Base-by-base conservation (phyloP, 805 yeast species). In the Metschnikowia matae region DNA sequence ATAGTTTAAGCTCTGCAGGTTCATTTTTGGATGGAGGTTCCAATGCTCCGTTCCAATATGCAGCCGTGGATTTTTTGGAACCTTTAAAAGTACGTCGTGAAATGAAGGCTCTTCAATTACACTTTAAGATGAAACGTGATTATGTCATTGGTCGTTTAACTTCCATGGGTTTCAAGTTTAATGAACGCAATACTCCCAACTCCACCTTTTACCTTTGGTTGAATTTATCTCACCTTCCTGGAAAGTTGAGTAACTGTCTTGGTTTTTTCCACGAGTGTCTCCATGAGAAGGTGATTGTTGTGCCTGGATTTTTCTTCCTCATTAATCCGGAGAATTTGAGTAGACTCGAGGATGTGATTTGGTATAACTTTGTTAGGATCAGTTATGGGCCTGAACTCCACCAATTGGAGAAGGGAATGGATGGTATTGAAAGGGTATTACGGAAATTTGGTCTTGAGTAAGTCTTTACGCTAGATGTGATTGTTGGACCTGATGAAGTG, bases 231-330 rank as follows among this genome's bases (percentile, higher is more conserved):
- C 81, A 77, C 54, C 70, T 81, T 39, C 84, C 84, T 0, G 79
- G 80, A 1, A 81, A 81, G 61, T 65, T 81, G 46, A 69, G 78
- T 43, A 81, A 80, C 58, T 78, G 84, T 59, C 69, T 81, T 39
- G 85, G 85, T 0, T 81, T 81, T 57, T 81, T 81, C 74, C 85
- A 81, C 60, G 85, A 81, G 62, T 79, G 83, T 52, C 66, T 81
- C 40, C 84, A 80, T 57, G 83, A 80, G 56, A 75, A 75, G 56
- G 82, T 80, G 11, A 81, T 81, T 59, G 76, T 78, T 32, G 85
- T 81, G 17, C 85, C 85, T 3, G 85, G 85, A 2, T 80, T 81
- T 54, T 81, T 81, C 68, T 81, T 81, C 61, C 80, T 81, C 60
- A 71, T 81, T 54, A 81, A 81, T 54, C 85, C 85, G 3, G 75